phyloP scores from a whole-genome alignment of 768 basidiomycete species.

The Lentinula sp. region DNA sequence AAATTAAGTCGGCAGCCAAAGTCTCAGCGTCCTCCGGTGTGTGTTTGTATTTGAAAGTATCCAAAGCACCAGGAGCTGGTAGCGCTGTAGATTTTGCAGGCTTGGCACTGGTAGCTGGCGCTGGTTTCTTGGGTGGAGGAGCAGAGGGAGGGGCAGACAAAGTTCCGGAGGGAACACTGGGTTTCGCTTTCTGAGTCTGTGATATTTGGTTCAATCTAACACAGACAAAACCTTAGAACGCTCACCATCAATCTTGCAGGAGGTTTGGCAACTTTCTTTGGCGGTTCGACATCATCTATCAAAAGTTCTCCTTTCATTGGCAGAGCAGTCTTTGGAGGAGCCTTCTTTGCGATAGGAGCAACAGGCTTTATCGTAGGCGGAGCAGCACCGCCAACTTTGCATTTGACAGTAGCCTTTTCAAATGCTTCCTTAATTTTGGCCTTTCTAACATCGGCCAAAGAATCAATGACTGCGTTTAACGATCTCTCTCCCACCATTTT shows the following conservation, averaged over 20 bases:
- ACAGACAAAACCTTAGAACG: not conserved
- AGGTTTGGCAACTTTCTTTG: conserved; percentile 36
- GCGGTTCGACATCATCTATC: conserved; percentile 18
- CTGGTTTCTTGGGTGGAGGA: conserved; percentile 37
- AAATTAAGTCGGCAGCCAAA: conserved; percentile 68
- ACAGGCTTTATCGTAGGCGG: conserved; percentile 38
- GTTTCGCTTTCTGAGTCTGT: conserved; percentile 47
- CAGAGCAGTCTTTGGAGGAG: conserved; percentile 10
- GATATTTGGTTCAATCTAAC: not conserved
- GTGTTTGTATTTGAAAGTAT: conserved; percentile 88
- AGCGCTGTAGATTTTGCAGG: conserved; percentile 43
- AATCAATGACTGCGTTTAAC: conserved; percentile 81
- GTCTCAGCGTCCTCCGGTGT: conserved; percentile 89
- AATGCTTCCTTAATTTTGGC: conserved; percentile 91
- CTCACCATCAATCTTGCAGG: conserved; percentile 14
- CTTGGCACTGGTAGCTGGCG: conserved; percentile 29
- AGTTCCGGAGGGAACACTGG: conserved; percentile 19
- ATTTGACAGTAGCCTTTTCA: conserved; percentile 89
- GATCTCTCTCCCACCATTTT: conserved; percentile 95
- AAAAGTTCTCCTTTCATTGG: conserved; percentile 16
- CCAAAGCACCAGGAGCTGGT: conserved; percentile 50
- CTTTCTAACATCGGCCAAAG: conserved; percentile 81
- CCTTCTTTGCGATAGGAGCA: conserved; percentile 24
- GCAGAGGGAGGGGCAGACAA: conserved; percentile 25
- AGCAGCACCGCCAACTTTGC: conserved; percentile 58